Conservation (phyloP, 768 basidiomycete genomes). For the Leccinum arenicola region DNA sequence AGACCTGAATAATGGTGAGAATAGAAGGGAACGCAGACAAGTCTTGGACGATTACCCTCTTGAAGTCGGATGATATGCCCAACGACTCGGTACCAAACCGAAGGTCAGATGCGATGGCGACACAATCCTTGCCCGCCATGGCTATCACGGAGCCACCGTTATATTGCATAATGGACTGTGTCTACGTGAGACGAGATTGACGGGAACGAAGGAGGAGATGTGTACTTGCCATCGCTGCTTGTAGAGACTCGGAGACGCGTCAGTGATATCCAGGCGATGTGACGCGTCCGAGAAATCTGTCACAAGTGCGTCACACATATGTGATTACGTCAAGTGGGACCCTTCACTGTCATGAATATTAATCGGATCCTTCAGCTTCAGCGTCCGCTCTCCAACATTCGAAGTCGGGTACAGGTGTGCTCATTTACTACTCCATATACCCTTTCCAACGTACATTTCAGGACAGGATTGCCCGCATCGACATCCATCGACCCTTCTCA, state of each 20-base stretch:
- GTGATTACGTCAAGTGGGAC: not conserved
- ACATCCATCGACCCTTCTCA: slow-evolving; percentile 46
- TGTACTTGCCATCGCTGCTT: slow-evolving; percentile 23
- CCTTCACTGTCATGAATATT: slow-evolving; percentile 12
- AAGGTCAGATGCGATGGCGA: slow-evolving; percentile 95
- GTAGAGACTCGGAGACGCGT: slow-evolving; percentile 17
- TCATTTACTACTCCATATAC: not conserved
- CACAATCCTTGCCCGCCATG: slow-evolving; percentile 99
- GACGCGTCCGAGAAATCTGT: slow-evolving; percentile 20
- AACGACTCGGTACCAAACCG: slow-evolving; percentile 86
- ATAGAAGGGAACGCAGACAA: slow-evolving; percentile 7
- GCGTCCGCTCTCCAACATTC: slow-evolving; percentile 15
- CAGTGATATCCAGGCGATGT: slow-evolving; percentile 13
- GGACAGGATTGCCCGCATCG: slow-evolving; percentile 57
- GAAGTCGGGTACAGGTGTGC: slow-evolving; percentile 22
- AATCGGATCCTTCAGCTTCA: slow-evolving; percentile 7
- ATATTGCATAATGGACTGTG: slow-evolving; percentile 83
- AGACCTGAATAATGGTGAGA: slow-evolving; percentile 56
- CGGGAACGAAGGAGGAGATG: not conserved
- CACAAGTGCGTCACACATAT: slow-evolving; percentile 6
- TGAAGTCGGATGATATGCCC: slow-evolving; percentile 87
- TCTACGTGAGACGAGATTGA: slow-evolving; percentile 1
- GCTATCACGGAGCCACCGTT: slow-evolving; percentile 99
- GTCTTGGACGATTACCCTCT: slow-evolving; percentile 64
- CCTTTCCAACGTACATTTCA: slow-evolving; percentile 19